Conservation (phyloP, 1,139 yeast genomes). For the Candida neerlandica region DNA sequence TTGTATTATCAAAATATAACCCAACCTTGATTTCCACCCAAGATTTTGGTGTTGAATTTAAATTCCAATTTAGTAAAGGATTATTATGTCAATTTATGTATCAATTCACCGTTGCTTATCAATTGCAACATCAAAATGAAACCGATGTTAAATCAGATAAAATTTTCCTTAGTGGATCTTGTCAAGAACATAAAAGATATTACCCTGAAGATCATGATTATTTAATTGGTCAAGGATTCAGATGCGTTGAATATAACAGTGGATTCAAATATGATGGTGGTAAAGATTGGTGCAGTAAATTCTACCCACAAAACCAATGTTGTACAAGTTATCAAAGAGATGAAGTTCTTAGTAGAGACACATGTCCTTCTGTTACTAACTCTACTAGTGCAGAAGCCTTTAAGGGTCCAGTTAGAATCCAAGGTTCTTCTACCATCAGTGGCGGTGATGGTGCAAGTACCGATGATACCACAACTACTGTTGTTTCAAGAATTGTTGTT, state of each 20-base stretch:
- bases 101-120: constrained; percentile 23
- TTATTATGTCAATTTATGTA: constrained; percentile 23
- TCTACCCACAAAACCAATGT: constrained; percentile 21
- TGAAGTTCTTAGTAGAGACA: constrained; percentile 19
- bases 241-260: constrained; percentile 25
- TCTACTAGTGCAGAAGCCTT: background rate
- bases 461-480: background rate
- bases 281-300: constrained; percentile 23
- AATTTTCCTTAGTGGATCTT: constrained; percentile 24
- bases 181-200: constrained; percentile 19
- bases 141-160: constrained; percentile 19
- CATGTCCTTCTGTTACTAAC: constrained; percentile 15
- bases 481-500: background rate
- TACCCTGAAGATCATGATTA: constrained; percentile 18
- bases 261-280: constrained; percentile 25
- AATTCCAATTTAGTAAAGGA: constrained; percentile 22
- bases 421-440: background rate
- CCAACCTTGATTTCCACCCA: constrained; percentile 22
- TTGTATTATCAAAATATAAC: constrained; percentile 19
- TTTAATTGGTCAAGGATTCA: constrained; percentile 20
- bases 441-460: background rate
- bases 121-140: constrained; percentile 18
- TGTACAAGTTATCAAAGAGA: constrained; percentile 19
- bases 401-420: background rate
- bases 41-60: constrained; percentile 23